Percentiles rank a stretch among this genome's conserved stretches.
Conservation (phyloP, 2,329 filamentous ascomycete species). For the Myriangium duriaei region DNA sequence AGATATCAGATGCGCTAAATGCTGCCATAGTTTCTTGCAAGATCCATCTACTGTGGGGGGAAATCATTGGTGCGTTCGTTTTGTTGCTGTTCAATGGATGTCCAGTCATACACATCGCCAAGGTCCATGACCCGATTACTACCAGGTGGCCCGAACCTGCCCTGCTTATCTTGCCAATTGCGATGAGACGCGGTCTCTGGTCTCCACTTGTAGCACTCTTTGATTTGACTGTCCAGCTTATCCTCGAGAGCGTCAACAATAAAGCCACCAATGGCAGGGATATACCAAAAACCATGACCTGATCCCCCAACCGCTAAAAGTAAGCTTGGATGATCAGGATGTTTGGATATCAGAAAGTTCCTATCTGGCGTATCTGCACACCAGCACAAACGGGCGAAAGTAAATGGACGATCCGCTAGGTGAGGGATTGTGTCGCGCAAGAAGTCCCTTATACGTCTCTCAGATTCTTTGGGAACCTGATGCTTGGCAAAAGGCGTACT, state of each 20-base stretch:
- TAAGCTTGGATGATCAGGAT: constrained; percentile 32
- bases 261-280: constrained; percentile 38
- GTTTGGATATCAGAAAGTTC: constrained; percentile 39
- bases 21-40: too few relatives aligned
- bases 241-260: constrained; percentile 38
- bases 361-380: constrained; percentile 44
- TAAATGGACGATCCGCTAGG: too few relatives aligned
- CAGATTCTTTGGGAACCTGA: constrained; percentile 37
- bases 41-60: too few relatives aligned
- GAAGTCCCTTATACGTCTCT: constrained; percentile 36
- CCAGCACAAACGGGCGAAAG: too few relatives aligned
- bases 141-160: not conserved
- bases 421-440: too few relatives aligned
- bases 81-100: too few relatives aligned
- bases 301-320: constrained; percentile 40
- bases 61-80: too few relatives aligned
- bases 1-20: too few relatives aligned
- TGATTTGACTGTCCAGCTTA: constrained; percentile 30
- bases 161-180: constrained; percentile 30
- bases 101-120: too few relatives aligned
- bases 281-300: constrained; percentile 43
- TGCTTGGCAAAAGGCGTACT: constrained; percentile 31
- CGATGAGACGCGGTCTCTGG: constrained; percentile 36
- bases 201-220: constrained; percentile 37
- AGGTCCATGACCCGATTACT: too few relatives aligned